These are phyloP conservation scores for Fusarium sp. DNA, from an alignment of 2,329 filamentous ascomycete genomes.

Conservation along the genomic window DNA sequence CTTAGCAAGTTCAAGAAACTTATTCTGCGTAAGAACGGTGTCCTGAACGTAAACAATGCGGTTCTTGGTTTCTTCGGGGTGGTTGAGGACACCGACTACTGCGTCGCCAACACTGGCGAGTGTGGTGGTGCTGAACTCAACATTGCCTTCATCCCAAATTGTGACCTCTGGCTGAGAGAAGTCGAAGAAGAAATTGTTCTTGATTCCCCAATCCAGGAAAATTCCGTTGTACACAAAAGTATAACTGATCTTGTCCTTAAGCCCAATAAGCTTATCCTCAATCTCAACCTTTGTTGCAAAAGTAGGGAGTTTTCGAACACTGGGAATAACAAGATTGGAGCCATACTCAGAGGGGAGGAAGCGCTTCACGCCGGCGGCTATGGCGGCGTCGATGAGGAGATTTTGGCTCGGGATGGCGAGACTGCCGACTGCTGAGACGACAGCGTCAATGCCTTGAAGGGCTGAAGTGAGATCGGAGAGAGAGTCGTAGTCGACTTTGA, in stretches of 20 bases:
- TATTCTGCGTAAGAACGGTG: slow-evolving; percentile 58
- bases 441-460: slow-evolving; percentile 67
- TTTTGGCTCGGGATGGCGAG: slow-evolving; percentile 54
- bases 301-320: slow-evolving; percentile 58
- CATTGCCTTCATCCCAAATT: slow-evolving; percentile 63
- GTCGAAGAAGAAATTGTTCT: slow-evolving; percentile 58
- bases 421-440: slow-evolving; percentile 54
- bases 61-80: slow-evolving; percentile 66
- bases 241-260: slow-evolving; percentile 61
- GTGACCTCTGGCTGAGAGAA: slow-evolving; percentile 50
- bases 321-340: slow-evolving; percentile 48
- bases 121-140: slow-evolving; percentile 59
- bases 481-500: slow-evolving; percentile 55
- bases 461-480: slow-evolving; percentile 60
- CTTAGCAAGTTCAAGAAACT: slow-evolving; percentile 59
- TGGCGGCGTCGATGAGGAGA: slow-evolving; percentile 67
- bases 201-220: slow-evolving; percentile 69
- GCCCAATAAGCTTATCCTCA: slow-evolving; percentile 54
- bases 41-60: slow-evolving; percentile 59
- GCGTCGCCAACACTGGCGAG: slow-evolving; percentile 59
- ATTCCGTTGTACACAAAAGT: slow-evolving; percentile 63
- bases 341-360: slow-evolving; percentile 71
- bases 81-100: slow-evolving; percentile 59
- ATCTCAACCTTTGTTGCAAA: slow-evolving; percentile 62
- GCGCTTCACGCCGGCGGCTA: slow-evolving; percentile 68